Evolutionary conservation across 192 early-diverging fungal genomes (phyloP).

Genomic region (Coemansia sp.): DNA sequence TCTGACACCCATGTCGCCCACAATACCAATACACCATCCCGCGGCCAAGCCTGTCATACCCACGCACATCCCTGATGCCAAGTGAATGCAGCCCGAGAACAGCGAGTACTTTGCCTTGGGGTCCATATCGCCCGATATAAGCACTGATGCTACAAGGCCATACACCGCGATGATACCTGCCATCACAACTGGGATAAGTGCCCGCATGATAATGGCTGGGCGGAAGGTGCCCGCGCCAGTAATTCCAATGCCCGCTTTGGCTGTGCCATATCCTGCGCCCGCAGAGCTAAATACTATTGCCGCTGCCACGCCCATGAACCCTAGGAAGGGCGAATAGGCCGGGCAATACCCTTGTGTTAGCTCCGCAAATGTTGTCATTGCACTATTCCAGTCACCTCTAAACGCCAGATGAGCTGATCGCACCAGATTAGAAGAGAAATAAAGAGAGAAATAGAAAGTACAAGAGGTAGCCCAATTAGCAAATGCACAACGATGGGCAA

Average conservation of each 20-base stretch:
- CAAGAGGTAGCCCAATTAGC: not conserved
- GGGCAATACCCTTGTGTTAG: conserved; percentile 52
- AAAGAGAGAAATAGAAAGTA: conserved; percentile 1
- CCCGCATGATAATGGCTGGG: conserved; percentile 88
- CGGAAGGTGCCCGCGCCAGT: conserved; percentile 91
- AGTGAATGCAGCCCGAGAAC: conserved; percentile 78
- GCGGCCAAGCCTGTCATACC: conserved; percentile 92
- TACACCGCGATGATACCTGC: conserved; percentile 98
- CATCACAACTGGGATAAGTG: conserved; percentile 97
- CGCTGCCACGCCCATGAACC: conserved; percentile 54
- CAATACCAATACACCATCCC: conserved; percentile 94
- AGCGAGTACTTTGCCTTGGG: conserved; percentile 46
- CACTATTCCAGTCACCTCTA: not conserved
- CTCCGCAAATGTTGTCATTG: conserved; percentile 30
- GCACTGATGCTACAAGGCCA: conserved; percentile 93
- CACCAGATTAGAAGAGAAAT: conserved; percentile 1
- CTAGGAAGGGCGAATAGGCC: conserved; percentile 59
- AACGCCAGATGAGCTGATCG: conserved; percentile 8
- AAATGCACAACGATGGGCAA: not conserved
- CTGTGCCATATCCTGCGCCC: conserved; percentile 97
- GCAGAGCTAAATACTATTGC: conserved; percentile 77
- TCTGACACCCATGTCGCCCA: conserved; percentile 93
- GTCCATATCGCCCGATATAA: conserved; percentile 71
- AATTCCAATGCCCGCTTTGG: conserved; percentile 96
- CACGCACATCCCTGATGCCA: conserved; percentile 90